These are phyloP conservation scores for Apiospora phragmitis DNA, from an alignment of 2,329 filamentous ascomycete species.

Conservation along the genomic window DNA sequence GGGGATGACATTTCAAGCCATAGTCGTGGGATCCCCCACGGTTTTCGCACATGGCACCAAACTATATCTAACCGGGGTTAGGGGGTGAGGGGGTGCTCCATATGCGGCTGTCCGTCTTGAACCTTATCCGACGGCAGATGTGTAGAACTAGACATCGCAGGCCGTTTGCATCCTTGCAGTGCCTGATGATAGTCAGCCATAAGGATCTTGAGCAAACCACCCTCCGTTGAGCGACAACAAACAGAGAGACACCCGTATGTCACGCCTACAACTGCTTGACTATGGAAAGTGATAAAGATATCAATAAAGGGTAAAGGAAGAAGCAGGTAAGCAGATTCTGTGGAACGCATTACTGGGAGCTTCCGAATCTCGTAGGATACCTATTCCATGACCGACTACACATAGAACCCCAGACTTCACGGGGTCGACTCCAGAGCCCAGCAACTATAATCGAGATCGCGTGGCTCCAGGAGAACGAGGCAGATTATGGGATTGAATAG, in stretches of 20 bases:
- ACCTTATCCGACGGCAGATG: neutral
- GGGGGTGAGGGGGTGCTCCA: conserved; percentile 60
- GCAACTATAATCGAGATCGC: neutral
- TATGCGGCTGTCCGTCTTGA: neutral
- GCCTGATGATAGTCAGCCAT: neutral
- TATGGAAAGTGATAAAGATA: neutral
- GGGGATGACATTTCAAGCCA: neutral
- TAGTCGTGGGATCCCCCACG: neutral
- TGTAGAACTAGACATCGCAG: neutral
- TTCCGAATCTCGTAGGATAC: neutral
- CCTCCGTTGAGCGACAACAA: neutral
- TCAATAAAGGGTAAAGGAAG: no score
- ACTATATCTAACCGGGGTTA: conserved; percentile 57
- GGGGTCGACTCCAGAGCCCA: neutral
- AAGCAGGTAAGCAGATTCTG: neutral
- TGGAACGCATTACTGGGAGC: neutral
- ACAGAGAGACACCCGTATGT: neutral
- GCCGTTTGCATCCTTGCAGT: neutral
- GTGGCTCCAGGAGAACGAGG: neutral
- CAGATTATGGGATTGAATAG: neutral
- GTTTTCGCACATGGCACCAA: conserved; percentile 30
- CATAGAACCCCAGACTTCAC: neutral
- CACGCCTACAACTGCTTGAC: neutral
- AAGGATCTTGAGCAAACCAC: neutral
- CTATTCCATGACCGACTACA: neutral